These are phyloP conservation scores for Plasmodium vivax DNA, from an alignment of 169 alveolate genomes.

Conservation along the genomic window DNA sequence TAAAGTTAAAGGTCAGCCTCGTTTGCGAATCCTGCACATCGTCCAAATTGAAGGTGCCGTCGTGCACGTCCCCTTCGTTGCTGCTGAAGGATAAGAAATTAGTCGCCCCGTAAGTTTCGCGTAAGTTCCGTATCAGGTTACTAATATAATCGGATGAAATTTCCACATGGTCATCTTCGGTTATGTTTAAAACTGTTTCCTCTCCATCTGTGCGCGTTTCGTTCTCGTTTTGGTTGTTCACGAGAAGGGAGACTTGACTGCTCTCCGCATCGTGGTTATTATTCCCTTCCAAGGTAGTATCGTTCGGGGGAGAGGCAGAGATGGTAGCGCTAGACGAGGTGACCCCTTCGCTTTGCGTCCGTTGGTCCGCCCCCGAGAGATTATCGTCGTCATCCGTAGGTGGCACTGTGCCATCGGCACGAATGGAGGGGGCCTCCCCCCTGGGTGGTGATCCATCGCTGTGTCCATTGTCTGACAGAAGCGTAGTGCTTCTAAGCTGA, in stretches of 20 bases:
- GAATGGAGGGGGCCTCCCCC: not conserved
- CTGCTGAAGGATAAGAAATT: conserved; percentile 59
- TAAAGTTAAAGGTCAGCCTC: conserved; percentile 63
- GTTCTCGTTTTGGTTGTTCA: not conserved
- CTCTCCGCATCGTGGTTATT: not conserved
- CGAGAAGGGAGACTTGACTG: not conserved
- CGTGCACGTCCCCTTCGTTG: conserved; percentile 12
- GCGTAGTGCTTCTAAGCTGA: not conserved
- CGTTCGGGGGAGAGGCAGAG: not conserved
- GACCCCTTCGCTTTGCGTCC: not conserved
- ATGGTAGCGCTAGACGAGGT: not conserved
- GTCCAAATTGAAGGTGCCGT: conserved; percentile 10
- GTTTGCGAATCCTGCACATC: conserved; percentile 49
- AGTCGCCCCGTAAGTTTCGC: conserved; percentile 19
- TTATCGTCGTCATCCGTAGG: not conserved
- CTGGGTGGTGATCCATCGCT: not conserved
- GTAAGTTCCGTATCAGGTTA: conserved; percentile 40
- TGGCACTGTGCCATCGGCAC: not conserved
- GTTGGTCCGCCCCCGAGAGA: not conserved
- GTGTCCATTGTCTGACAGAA: not conserved
- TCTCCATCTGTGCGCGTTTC: not conserved
- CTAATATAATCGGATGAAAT: conserved; percentile 52
- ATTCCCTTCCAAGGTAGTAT: not conserved
- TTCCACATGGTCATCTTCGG: not conserved
- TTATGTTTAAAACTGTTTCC: not conserved